Evolutionary conservation across 169 alveolate species (phyloP).

Genomic region (Theileria sp.): DNA sequence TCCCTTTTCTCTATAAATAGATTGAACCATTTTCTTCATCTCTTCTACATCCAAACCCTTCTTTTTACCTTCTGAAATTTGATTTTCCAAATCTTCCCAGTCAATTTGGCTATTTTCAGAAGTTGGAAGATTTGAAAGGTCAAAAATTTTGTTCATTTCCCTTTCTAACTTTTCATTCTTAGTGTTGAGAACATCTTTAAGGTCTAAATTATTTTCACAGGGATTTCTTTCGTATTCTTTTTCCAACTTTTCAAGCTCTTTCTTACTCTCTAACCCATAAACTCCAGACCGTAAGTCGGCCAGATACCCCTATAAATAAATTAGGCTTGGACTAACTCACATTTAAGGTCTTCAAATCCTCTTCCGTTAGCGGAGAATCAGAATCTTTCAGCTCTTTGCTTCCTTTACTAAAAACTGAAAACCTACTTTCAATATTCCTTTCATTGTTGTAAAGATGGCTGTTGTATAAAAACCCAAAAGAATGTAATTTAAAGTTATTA

Average conservation of each 20-base stretch:
- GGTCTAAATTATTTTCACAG: constrained; percentile 14
- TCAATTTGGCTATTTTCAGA: background rate
- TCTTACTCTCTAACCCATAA: constrained; percentile 14
- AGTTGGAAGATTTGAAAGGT: constrained; percentile 29
- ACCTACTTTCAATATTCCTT: background rate
- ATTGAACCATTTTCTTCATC: constrained; percentile 19
- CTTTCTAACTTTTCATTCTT: constrained; percentile 31
- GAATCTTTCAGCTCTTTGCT: background rate
- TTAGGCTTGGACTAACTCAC: background rate
- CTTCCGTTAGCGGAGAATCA: constrained; percentile 26
- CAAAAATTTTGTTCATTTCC: constrained; percentile 35
- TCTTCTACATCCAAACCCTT: constrained; percentile 23
- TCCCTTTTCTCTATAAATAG: constrained; percentile 44
- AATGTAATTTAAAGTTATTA: background rate
- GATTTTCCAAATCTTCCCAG: constrained; percentile 16
- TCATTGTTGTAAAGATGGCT: background rate
- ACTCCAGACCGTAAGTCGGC: constrained; percentile 44
- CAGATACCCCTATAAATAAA: background rate
- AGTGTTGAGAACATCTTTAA: constrained; percentile 29
- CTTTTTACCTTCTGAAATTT: constrained; percentile 1
- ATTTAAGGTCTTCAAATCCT: constrained; percentile 14
- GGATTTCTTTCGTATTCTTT: background rate
- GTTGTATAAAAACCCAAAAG: background rate
- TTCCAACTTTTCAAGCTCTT: constrained; percentile 19
- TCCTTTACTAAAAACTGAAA: background rate